Evolutionary conservation across 768 basidiomycete species (phyloP).

Genomic region (Favolaschia claudopus): DNA sequence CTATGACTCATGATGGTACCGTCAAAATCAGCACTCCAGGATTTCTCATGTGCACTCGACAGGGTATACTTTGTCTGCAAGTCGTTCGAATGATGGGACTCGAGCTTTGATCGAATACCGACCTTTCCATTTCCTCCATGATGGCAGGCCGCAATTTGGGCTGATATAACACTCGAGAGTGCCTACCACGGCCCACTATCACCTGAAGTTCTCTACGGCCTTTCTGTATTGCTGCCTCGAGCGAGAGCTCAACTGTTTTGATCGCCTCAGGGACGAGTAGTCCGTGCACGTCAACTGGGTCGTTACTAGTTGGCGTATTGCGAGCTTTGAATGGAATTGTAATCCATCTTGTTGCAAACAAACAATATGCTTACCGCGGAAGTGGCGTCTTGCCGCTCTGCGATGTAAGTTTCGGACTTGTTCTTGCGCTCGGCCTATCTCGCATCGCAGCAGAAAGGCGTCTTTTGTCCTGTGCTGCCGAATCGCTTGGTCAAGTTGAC

Average conservation of each 20-base stretch:
- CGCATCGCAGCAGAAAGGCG: conserved; percentile 46
- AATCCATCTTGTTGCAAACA: neutral
- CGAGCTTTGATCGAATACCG: conserved; percentile 3
- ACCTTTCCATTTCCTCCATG: conserved; percentile 78
- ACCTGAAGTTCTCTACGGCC: conserved; percentile 46
- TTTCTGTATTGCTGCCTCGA: conserved; percentile 45
- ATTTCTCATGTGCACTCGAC: conserved; percentile 77
- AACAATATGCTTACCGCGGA: conserved; percentile 44
- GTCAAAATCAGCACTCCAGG: conserved; percentile 73
- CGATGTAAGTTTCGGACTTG: conserved; percentile 48
- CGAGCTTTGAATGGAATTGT: conserved; percentile 39
- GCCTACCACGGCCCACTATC: conserved; percentile 81
- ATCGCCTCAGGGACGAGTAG: conserved; percentile 56
- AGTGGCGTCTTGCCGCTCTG: conserved; percentile 55
- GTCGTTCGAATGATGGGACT: neutral
- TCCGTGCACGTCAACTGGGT: conserved; percentile 58
- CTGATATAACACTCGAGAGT: conserved; percentile 70
- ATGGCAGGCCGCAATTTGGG: conserved; percentile 88
- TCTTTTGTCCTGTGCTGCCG: conserved; percentile 44
- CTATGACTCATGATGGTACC: conserved; percentile 14
- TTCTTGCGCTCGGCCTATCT: conserved; percentile 45
- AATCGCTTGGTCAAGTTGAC: conserved; percentile 38
- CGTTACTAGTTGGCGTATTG: conserved; percentile 42
- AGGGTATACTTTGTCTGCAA: conserved; percentile 68
- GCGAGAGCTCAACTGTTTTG: conserved; percentile 49